These are phyloP conservation scores for Erythrophleum ivorense DNA, from an alignment of 331 rosid genomes.

Conservation along the genomic window DNA sequence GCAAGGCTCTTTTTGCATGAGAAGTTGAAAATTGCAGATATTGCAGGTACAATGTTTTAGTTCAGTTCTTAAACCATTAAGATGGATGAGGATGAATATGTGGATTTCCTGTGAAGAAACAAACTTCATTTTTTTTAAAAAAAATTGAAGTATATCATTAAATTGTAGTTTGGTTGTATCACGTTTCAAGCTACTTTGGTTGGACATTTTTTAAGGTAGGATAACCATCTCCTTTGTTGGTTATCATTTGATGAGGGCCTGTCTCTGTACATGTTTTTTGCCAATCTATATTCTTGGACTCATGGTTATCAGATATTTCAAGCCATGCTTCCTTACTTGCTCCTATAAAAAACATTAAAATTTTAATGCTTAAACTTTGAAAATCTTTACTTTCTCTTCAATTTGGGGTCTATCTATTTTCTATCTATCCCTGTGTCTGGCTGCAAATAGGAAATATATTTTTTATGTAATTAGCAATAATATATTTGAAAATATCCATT, in stretches of 20 bases:
- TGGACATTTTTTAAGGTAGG: neutral
- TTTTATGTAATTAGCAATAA: conserved; percentile 11
- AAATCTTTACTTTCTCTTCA: neutral
- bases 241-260: conserved; percentile 2
- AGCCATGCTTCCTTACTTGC: conserved; percentile 5
- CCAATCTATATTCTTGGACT: neutral
- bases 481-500: neutral
- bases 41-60: conserved; percentile 57
- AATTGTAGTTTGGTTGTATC: too few species aligned
- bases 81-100: conserved; percentile 6
- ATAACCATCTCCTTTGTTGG: neutral
- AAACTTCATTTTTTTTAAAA: neutral
- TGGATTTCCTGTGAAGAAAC: neutral
- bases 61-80: conserved; percentile 23
- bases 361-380: neutral
- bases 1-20: conserved; percentile 71
- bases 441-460: conserved; percentile 11
- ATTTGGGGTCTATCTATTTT: neutral
- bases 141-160: neutral
- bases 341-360: neutral
- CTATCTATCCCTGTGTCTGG: neutral
- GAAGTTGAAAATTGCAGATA: conserved; percentile 65
- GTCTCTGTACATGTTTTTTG: neutral
- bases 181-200: too few species aligned
- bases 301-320: neutral